Percentiles rank a stretch among this genome's conserved stretches.
Conservation (phyloP, 768 basidiomycete genomes). For the Trametes punicea region DNA sequence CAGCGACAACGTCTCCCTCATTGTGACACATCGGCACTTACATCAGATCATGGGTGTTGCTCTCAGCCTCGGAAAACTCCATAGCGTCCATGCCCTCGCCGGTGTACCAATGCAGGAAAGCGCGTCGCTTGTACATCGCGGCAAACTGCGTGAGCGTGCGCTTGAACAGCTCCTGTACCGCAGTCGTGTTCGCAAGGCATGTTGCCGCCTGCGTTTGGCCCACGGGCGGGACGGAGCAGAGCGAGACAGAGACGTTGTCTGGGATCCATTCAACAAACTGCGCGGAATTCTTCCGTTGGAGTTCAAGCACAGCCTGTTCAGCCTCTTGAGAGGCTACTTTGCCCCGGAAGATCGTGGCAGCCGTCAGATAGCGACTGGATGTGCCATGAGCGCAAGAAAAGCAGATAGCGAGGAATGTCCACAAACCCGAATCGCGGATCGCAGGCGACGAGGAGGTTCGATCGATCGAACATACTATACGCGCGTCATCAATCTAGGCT, state of each 20-base stretch:
- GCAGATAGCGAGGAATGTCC: neutral
- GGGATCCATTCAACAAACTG: constrained; percentile 93
- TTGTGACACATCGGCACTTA: constrained; percentile 37
- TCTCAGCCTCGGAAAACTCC: constrained; percentile 88
- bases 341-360: constrained; percentile 85
- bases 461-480: constrained; percentile 71
- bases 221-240: constrained; percentile 81
- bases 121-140: constrained; percentile 78
- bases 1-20: constrained; percentile 12
- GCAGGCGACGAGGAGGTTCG: constrained; percentile 77
- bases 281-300: constrained; percentile 72
- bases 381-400: neutral
- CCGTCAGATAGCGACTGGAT: constrained; percentile 77
- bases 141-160: constrained; percentile 70
- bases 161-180: constrained; percentile 84
- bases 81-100: constrained; percentile 88
- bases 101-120: constrained; percentile 90
- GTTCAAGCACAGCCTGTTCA: constrained; percentile 60
- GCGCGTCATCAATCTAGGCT: neutral
- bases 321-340: constrained; percentile 72
- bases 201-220: constrained; percentile 73
- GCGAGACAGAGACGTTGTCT: constrained; percentile 81
- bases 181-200: constrained; percentile 73
- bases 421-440: constrained; percentile 75
- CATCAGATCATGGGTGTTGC: constrained; percentile 78